These are phyloP conservation scores for Ceratobasidium papillatum DNA, from an alignment of 1,284 basidiomycete genomes.

Conservation along the genomic window DNA sequence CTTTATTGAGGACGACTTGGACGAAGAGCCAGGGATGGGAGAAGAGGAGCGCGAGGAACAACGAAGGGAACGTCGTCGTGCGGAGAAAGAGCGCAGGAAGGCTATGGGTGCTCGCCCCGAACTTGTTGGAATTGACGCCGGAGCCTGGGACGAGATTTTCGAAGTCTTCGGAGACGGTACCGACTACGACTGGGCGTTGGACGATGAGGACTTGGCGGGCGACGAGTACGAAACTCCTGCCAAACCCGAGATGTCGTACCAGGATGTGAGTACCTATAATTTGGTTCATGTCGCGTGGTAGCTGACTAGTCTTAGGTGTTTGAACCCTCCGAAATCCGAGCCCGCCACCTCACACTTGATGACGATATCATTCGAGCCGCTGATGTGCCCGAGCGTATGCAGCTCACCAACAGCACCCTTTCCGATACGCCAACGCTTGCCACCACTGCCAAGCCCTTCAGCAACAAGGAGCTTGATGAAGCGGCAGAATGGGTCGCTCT, in stretches of 20 bases:
- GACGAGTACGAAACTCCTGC: constrained; percentile 63
- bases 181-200: constrained; percentile 95
- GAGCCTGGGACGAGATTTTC: constrained; percentile 96
- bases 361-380: constrained; percentile 91
- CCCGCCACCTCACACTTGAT: constrained; percentile 90
- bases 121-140: constrained; percentile 85
- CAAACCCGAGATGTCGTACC: constrained; percentile 83
- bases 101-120: constrained; percentile 75
- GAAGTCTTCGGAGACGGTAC: constrained; percentile 97
- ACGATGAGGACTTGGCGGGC: constrained; percentile 70
- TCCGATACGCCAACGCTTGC: constrained; percentile 71
- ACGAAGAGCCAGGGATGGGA: constrained; percentile 71
- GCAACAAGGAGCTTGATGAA: constrained; percentile 71
- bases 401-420: constrained; percentile 87
- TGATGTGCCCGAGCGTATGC: constrained; percentile 97
- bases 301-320: constrained; percentile 74
- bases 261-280: constrained; percentile 72
- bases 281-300: constrained; percentile 20
- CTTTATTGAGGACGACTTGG: constrained; percentile 87
- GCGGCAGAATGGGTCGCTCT: constrained; percentile 91
- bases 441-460: constrained; percentile 70
- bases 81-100: constrained; percentile 70
- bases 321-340: constrained; percentile 95
- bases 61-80: constrained; percentile 70
- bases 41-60: constrained; percentile 77